These are phyloP conservation scores for Trichothecium sympodiale DNA, from an alignment of 2,329 filamentous ascomycete species.

Conservation along the genomic window DNA sequence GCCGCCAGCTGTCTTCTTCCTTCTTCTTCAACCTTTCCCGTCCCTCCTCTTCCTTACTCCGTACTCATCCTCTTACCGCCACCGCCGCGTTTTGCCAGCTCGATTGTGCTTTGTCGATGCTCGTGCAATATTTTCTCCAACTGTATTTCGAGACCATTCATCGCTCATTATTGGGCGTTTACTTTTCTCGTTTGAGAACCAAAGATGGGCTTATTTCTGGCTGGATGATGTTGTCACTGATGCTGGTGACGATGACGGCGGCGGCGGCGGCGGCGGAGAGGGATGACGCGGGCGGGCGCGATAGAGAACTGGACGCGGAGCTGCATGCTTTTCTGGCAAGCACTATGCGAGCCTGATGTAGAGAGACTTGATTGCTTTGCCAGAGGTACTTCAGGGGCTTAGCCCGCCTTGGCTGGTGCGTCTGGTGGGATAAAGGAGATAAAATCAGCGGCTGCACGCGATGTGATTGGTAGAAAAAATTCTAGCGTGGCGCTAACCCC, in stretches of 20 bases:
- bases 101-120: too few relatives aligned
- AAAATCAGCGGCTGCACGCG: slow-evolving; percentile 19
- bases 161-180: too few relatives aligned
- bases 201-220: too few relatives aligned
- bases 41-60: background rate
- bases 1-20: background rate
- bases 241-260: too few relatives aligned
- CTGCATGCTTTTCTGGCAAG: background rate
- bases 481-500: slow-evolving; percentile 25
- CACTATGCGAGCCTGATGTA: background rate
- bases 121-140: too few relatives aligned
- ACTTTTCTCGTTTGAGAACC: too few relatives aligned
- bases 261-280: too few relatives aligned
- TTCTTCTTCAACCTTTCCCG: background rate
- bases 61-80: background rate
- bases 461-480: slow-evolving; percentile 25
- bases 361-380: background rate
- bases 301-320: background rate
- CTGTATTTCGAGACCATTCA: too few relatives aligned
- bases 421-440: slow-evolving; percentile 25
- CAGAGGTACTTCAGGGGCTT: slow-evolving; percentile 27
- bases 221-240: too few relatives aligned
- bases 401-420: slow-evolving; percentile 17
- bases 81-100: too few relatives aligned
- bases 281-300: background rate